These are phyloP conservation scores for Phytophthora pluvialis DNA, from an alignment of 352 stramenopile genomes.

Conservation along the genomic window DNA sequence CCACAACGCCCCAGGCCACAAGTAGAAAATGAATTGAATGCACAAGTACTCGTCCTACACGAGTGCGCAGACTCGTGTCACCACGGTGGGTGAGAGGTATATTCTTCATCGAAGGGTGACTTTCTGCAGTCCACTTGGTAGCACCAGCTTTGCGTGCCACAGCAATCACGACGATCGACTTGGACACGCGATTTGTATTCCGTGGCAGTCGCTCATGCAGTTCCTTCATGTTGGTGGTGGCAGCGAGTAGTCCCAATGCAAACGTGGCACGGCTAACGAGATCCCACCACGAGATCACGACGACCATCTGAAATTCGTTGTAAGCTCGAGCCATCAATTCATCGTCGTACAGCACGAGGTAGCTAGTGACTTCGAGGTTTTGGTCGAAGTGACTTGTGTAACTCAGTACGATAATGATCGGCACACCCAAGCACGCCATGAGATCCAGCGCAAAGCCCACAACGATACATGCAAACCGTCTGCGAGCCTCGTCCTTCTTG, in stretches of 20 bases:
- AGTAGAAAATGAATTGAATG: slow-evolving; percentile 9
- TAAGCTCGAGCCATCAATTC: slow-evolving; percentile 4
- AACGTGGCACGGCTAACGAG: background rate
- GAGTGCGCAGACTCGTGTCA: no score
- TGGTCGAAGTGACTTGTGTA: slow-evolving; percentile 2
- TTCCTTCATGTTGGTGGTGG: slow-evolving; percentile 8
- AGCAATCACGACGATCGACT: background rate
- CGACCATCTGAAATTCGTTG: slow-evolving; percentile 12
- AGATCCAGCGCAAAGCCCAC: slow-evolving; percentile 5
- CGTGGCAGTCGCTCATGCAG: slow-evolving; percentile 1
- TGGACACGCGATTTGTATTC: background rate
- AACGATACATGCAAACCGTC: slow-evolving; percentile 2
- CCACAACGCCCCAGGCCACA: slow-evolving; percentile 12
- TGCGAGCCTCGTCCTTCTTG: slow-evolving; percentile 6
- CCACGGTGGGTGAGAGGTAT: no score
- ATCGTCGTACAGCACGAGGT: slow-evolving; percentile 1
- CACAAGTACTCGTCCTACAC: background rate
- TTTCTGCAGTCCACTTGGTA: background rate
- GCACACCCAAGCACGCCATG: slow-evolving; percentile 1
- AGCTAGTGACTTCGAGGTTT: background rate
- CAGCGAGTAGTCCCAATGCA: background rate
- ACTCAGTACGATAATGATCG: slow-evolving; percentile 7
- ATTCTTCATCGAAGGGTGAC: no score
- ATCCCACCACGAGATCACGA: slow-evolving; percentile 9
- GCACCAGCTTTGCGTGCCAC: background rate